Evolutionary conservation across 1,139 yeast species (phyloP).

Genomic region (Kurtzmaniella natalensis): DNA sequence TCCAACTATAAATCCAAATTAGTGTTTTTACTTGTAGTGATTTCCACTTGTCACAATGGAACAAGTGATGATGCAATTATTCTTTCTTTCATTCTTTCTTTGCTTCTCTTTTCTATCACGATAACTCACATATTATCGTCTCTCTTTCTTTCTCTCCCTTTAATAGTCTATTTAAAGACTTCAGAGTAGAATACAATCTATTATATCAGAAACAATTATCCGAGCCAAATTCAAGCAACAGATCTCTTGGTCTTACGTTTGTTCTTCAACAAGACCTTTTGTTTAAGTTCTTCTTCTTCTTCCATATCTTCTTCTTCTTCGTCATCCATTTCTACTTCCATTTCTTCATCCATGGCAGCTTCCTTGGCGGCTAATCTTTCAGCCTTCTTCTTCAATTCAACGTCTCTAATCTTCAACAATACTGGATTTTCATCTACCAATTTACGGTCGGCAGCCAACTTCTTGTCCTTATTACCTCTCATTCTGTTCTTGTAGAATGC

Average conservation of each 20-base stretch:
- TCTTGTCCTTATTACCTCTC: conserved; percentile 93
- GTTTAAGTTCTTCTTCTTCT: conserved; percentile 46
- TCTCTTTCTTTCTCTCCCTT: no score
- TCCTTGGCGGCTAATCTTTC: conserved; percentile 66
- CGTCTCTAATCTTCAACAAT: conserved; percentile 86
- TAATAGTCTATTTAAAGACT: no score
- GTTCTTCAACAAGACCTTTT: conserved; percentile 76
- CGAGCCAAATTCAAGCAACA: conserved; percentile 3
- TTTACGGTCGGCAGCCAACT: conserved; percentile 80
- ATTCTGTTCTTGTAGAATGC: conserved; percentile 99
- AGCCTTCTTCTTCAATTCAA: conserved; percentile 77
- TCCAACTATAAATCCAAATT: no score
- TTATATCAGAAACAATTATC: no score
- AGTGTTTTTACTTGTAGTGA: no score
- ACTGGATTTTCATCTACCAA: conserved; percentile 87
- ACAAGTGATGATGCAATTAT: no score
- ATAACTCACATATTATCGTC: no score
- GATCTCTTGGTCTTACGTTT: conserved; percentile 40
- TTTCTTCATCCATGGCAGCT: conserved; percentile 46
- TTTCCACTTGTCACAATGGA: no score
- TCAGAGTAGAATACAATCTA: no score
- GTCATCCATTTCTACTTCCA: conserved; percentile 33
- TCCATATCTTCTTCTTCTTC: conserved; percentile 35
- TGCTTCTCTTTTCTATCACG: no score
- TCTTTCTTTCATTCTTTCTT: no score